A percentile compares a stretch with the other conserved stretches of the same genome.
These are phyloP conservation scores for Fusarium sp. DNA, from an alignment of 2,329 filamentous ascomycete genomes.

Conservation along the genomic window DNA sequence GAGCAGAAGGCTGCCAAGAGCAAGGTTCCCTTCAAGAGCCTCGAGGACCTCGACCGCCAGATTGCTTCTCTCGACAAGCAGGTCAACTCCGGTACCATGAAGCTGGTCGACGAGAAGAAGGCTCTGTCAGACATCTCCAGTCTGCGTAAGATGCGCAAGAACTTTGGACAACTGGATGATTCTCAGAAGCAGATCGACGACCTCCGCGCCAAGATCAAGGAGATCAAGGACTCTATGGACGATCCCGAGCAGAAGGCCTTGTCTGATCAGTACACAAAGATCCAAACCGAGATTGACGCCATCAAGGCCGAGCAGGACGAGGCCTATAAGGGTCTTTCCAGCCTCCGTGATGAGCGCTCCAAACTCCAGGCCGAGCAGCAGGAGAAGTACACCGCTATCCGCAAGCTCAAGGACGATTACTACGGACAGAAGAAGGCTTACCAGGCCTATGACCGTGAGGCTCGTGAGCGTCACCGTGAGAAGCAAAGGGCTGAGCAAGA, in stretches of 20 bases:
- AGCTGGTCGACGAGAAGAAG: constrained; percentile 98
- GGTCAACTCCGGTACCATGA: constrained; percentile 91
- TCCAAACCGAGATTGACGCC: constrained; percentile 87
- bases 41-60: constrained; percentile 87
- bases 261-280: constrained; percentile 84
- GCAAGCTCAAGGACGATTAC: constrained; percentile 90
- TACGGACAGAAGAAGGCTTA: constrained; percentile 85
- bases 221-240: constrained; percentile 88
- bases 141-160: constrained; percentile 90
- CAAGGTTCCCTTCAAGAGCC: constrained; percentile 85
- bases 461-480: constrained; percentile 79
- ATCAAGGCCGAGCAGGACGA: constrained; percentile 95
- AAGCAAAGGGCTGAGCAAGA: constrained; percentile 85
- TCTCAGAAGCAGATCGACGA: constrained; percentile 90
- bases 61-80: constrained; percentile 84
- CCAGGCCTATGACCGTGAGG: constrained; percentile 84
- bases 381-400: constrained; percentile 83
- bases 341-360: constrained; percentile 85
- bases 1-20: constrained; percentile 89
- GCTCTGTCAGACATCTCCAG: constrained; percentile 83
- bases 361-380: constrained; percentile 88
- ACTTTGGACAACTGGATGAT: constrained; percentile 85
- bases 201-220: constrained; percentile 86
- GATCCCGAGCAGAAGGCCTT: constrained; percentile 91
- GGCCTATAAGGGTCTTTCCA: constrained; percentile 87